Base-by-base conservation (phyloP, 2,329 filamentous ascomycete genomes). In the Leptosphaerulina australis region DNA sequence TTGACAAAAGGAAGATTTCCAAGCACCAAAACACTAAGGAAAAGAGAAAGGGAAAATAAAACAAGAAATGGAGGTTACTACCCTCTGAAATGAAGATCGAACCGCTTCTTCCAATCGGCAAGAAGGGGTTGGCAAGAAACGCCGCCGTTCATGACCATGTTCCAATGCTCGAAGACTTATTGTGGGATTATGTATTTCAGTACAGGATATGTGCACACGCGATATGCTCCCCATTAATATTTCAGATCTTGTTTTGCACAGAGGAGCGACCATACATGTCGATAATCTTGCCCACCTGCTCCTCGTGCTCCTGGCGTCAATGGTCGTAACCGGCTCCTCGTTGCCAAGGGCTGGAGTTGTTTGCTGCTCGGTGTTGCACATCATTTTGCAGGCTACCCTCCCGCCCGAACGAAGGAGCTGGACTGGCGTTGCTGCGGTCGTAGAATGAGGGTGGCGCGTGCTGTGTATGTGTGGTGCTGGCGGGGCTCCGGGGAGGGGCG, bases 321-420 rank as follows among this genome's bases (percentile, higher is more conserved):
- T 82, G 80, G 52, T 86, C 83, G 62, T 86, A 87, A 34, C 84
- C 84, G 24, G 84, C 84, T 33, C 84, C 84, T 67, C 84, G 74
- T 72, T 87, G 83, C 84, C 84, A 87, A 44, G 83, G 83, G 72
- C 82, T 85, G 28, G 79, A 69, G 64, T 78, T 84, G 64, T 82
- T 81, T 58, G 79, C 76, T 55, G 74, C 62, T 54, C 79, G 71
- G 62, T 73, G 70, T n/a, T 66, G 55, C 29, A 49, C 49, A 24
- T 71, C 71, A 30, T 64, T 69, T 28, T 64, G 53, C 36, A 46
- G 25, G 17, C 48, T 51, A 21, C 41, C 48, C n/a, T 51, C 48
- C 8, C 41, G 48, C 30, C 48, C 48, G 22, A 45, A 41, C 26
- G 60, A 58, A 15, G 67, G 58, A 12, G 53, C 58, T 35, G 70